phyloP scores from a whole-genome alignment of 228 moss, liverwort and hornwort genomes.

The Sphagnum fallax region DNA sequence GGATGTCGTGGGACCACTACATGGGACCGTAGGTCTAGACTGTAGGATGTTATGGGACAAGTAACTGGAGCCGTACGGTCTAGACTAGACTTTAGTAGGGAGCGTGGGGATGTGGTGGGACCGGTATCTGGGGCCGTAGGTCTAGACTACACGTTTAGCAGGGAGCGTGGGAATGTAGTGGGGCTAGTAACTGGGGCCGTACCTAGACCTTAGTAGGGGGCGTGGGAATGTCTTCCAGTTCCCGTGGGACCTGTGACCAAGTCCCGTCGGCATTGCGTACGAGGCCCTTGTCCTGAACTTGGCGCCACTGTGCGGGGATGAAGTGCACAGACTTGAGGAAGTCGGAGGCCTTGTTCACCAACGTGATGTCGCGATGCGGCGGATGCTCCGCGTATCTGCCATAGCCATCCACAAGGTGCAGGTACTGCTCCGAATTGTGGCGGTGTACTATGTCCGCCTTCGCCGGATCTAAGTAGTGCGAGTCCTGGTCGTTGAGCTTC shows the following conservation, averaged over 20 bases:
- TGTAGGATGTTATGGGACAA: too few relatives aligned
- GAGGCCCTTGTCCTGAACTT: slow-evolving; percentile 31
- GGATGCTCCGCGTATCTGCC: neutral
- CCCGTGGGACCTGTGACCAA: neutral
- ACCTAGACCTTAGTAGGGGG: too few relatives aligned
- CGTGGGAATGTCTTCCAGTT: neutral
- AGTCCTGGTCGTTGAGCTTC: slow-evolving; percentile 22
- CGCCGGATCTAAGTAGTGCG: slow-evolving; percentile 20
- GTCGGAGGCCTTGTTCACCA: slow-evolving; percentile 21
- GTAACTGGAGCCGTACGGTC: too few relatives aligned
- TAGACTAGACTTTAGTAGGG: too few relatives aligned
- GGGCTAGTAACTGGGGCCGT: too few relatives aligned
- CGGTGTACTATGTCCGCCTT: neutral
- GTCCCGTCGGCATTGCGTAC: neutral
- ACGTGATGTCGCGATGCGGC: slow-evolving; percentile 14
- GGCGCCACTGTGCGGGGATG: slow-evolving; percentile 19
- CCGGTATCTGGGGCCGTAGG: too few relatives aligned
- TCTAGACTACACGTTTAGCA: too few relatives aligned
- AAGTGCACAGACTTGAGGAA: neutral
- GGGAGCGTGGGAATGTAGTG: too few relatives aligned
- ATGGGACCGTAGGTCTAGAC: too few relatives aligned
- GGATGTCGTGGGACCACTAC: too few relatives aligned
- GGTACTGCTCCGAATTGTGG: slow-evolving; percentile 59
- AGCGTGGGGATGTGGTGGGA: too few relatives aligned
- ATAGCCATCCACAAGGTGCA: slow-evolving; percentile 53